Evolutionary conservation across 768 basidiomycete genomes (phyloP), one percentile per base, ranked within the genome.

Genomic region (Termitomyces sp.): DNA sequence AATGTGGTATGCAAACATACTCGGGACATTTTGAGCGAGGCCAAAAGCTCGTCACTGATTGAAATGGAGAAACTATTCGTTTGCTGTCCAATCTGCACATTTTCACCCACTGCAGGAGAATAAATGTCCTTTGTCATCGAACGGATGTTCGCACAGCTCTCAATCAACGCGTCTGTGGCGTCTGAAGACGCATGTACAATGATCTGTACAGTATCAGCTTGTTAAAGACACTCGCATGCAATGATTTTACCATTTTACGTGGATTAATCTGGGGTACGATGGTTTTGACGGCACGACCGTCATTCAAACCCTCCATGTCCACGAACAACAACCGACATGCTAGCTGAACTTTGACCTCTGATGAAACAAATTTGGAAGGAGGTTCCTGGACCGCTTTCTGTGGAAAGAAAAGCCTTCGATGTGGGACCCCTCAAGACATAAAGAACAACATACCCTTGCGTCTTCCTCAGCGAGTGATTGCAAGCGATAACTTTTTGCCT

Each of bases 181-280:
- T 76, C 73, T 21, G 78, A 61, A 9, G 86, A 75, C 0, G 93
- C 92, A 63, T 94, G 89, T 8, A 99, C 90, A 46, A 99, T 79
- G 58, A 98, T 93, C 95, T 98, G 62, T 2, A 40, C 25, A 14
- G 31, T 41, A 29, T 46, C 25, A 51, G 23, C 49, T 38, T 17
- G 27, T 64, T 17, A 60, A 51, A 37, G 27, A 41, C 53, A 17
- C 29, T 43, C 16, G 16, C 43, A 45, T 35, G 7, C 31, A 27
- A 34, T 9, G 7, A 11, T 23, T 78, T 44, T 54, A 95, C 96
- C 85, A 98, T 86, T 78, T 95, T 95, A 19, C 97, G 82, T 31
- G 97, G 97, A 66, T 96, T 95, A 59, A 99, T 86, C 75, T 97
- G 92, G 3, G 96, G 92, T 5, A 98, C 87, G 61, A 99, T 97